These are phyloP conservation scores for Carpinus fangiana DNA, from an alignment of 306 rosid species.

Conservation along the genomic window DNA sequence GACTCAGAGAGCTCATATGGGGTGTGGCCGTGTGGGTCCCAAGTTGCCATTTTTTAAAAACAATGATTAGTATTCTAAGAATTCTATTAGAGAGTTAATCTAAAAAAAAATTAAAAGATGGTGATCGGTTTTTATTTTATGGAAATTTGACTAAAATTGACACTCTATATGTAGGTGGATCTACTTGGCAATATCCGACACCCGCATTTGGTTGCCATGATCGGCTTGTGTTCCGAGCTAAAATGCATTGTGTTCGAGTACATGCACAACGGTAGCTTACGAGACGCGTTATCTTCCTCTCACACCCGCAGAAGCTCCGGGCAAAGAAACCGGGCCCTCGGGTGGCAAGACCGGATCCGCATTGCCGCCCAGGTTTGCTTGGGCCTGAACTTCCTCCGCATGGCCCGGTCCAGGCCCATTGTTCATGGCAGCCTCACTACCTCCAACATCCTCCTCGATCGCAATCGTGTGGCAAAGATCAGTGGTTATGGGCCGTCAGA, in stretches of 20 bases:
- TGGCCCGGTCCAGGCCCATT: slow-evolving; percentile 41
- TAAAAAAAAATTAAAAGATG: too few relatives aligned
- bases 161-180: slow-evolving; percentile 50
- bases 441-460: slow-evolving; percentile 64
- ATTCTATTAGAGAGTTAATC: too few relatives aligned
- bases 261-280: slow-evolving; percentile 68
- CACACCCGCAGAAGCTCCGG: slow-evolving; percentile 23
- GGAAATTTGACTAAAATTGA: neutral
- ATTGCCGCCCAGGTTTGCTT: slow-evolving; percentile 57
- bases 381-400: slow-evolving; percentile 53
- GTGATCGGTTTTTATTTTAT: neutral
- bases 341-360: slow-evolving; percentile 62
- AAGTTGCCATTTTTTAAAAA: too few relatives aligned
- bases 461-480: slow-evolving; percentile 63
- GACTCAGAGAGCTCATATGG: too few relatives aligned
- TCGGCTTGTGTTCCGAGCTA: slow-evolving; percentile 65
- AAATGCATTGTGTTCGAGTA: slow-evolving; percentile 61
- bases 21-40: too few relatives aligned
- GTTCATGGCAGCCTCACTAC: slow-evolving; percentile 47
- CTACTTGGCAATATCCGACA: slow-evolving; percentile 58
- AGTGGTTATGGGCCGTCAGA: slow-evolving; percentile 42
- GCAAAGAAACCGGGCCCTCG: slow-evolving; percentile 43
- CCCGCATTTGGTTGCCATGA: slow-evolving; percentile 64
- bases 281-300: slow-evolving; percentile 44
- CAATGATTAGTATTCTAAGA: too few relatives aligned